Evolutionary conservation across 768 basidiomycete species (phyloP), one percentile per base, ranked within the genome.

Genomic region (Lentinus tigrinus): DNA sequence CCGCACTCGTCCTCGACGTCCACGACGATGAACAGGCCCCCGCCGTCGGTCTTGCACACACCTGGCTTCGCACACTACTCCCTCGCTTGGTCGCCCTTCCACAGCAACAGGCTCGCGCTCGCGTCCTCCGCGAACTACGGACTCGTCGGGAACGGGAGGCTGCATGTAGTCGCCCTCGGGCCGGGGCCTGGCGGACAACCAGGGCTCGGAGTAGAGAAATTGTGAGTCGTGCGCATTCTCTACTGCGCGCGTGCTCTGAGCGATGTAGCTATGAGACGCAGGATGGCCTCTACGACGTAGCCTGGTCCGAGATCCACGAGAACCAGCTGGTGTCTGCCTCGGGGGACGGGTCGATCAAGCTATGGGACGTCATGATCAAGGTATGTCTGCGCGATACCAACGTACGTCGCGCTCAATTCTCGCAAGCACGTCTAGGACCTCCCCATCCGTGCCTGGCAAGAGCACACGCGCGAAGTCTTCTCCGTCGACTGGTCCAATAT

Each of bases 401-500:
- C 21, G 43, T 19, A 38, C 43, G 24, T 51, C 42, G 36, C 43
- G 58, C 65, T 67, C 70, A 70, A 69, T 61, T 69, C 62, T 72
- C 63, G 58, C 63, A 74, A 71, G 69, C 61, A 47, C 42, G 43
- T 61, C 7, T 74, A 98, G 94, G 89, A 93, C 65, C 82, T 88
- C 53, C 95, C 96, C 1, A 89, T 98, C 63, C 85, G 87, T 60
- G 85, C 84, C 48, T 98, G 96, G 95, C 89, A 93, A 65, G 96
- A 98, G 72, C 96, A 98, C 72, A 85, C 87, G 13, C 84, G 88
- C 49, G 96, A 98, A 70, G 93, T 95, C 7, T 95, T 92, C 76
- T 89, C 89, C 11, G 85, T 98, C 5, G 93, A 98, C 71, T 98
- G 96, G 95, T 94, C 89, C 61, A 98, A 97, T 73, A 72, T 95